phyloP scores from a whole-genome alignment of 306 rosid species.

The Sindora glabra region DNA sequence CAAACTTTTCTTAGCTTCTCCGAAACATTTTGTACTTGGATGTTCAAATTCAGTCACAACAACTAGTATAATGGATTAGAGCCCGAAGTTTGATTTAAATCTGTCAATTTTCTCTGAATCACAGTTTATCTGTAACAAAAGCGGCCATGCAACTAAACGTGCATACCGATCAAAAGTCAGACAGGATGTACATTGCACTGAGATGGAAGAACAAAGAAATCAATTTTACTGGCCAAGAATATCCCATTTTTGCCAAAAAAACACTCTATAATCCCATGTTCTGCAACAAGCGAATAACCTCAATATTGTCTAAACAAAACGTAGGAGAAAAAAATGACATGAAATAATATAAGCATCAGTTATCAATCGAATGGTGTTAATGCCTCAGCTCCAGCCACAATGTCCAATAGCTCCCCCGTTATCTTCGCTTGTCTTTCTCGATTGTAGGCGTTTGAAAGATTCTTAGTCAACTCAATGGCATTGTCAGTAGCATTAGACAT shows the following conservation, averaged over 20 bases:
- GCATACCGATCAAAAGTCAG: neutral
- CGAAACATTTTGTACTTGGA: neutral
- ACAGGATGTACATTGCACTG: neutral
- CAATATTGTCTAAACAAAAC: neutral
- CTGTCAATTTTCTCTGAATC: neutral
- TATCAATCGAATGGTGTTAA: slow-evolving; percentile 32
- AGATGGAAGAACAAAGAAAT: neutral
- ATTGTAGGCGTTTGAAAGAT: slow-evolving; percentile 44
- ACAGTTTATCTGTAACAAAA: neutral
- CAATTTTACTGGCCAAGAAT: neutral
- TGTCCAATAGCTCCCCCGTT: slow-evolving; percentile 74
- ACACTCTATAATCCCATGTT: neutral
- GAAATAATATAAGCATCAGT: neutral
- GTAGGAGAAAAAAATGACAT: neutral
- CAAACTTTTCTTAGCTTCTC: neutral
- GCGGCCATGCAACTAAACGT: neutral
- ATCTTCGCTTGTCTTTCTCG: slow-evolving; percentile 66
- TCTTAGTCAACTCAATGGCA: slow-evolving; percentile 56
- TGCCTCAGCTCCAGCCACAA: slow-evolving; percentile 79
- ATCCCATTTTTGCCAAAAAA: no score
- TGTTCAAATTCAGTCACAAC: slow-evolving; percentile 1
- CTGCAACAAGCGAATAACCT: neutral
- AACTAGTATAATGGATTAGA: neutral
- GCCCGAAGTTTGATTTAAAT: neutral
- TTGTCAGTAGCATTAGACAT: slow-evolving; percentile 77